Evolutionary conservation across 495 filamentous ascomycete genomes (phyloP).

Genomic region (Daldinia caldariorum): DNA sequence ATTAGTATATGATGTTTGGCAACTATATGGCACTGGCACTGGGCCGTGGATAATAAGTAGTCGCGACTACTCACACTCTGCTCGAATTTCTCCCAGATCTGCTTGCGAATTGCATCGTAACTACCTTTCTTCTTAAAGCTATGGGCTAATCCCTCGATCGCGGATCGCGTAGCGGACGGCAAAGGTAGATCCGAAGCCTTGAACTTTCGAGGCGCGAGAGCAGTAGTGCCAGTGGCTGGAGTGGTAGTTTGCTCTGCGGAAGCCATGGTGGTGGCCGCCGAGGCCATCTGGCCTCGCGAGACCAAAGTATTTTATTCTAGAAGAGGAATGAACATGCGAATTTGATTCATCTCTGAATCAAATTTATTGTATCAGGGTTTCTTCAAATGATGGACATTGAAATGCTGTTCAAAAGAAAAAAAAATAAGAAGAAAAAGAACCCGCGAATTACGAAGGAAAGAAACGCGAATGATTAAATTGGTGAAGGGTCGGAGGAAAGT

Average conservation of each 20-base stretch:
- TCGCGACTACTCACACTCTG: constrained; percentile 67
- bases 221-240: constrained; percentile 50
- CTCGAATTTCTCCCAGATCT: constrained; percentile 82
- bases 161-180: constrained; percentile 71
- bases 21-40: not conserved
- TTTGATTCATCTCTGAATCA: not conserved
- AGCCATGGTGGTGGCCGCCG: constrained; percentile 53
- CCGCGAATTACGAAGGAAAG: not conserved
- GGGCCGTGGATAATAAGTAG: not conserved
- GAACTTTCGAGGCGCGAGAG: constrained; percentile 70
- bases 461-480: constrained; percentile 9
- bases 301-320: constrained; percentile 10
- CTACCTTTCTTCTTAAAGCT: constrained; percentile 91
- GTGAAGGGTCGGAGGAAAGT: constrained; percentile 3
- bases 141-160: constrained; percentile 81
- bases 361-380: not conserved
- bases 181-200: constrained; percentile 87
- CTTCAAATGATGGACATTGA: not conserved
- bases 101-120: constrained; percentile 84
- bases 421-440: not conserved
- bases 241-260: constrained; percentile 51
- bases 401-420: not conserved
- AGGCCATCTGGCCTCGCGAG: constrained; percentile 40
- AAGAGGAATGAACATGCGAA: constrained; percentile 18
- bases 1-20: constrained; percentile 7